Evolutionary conservation across 2,329 filamentous ascomycete species (phyloP), one percentile per base, ranked within the genome.

Genomic region (Emmonsiellopsis sp.): DNA sequence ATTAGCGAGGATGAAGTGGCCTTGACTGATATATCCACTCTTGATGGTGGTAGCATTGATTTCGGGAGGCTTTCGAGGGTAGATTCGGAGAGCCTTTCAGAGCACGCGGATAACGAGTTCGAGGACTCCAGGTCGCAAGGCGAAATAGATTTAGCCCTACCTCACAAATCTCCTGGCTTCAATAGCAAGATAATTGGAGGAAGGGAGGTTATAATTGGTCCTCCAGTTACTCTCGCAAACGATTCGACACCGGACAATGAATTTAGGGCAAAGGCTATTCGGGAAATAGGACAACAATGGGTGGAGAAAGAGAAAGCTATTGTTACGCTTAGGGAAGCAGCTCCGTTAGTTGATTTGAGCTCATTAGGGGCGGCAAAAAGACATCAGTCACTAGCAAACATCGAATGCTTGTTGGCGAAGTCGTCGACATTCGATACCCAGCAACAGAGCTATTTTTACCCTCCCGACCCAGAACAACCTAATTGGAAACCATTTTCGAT

Each of bases 281-380:
- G 49, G 2, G 16, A n/a, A 15, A 51, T 51, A 32, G 73, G 71
- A 2, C 71, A 73, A 52, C 64, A 67, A 45, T 67, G 71, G 34
- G 74, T 73, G 1, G 67, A 74, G 35, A 68, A 73, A 57, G 70
- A 66, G 5, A 72, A 72, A 5, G 68, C 65, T 37, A 74, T 77
- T 20, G 66, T 76, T 13, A 72, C 71, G 35, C 64, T 76, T 10
- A 61, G 69, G 53, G 70, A 73, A 38, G 56, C 66, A 20, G 43
- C 53, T 6, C 58, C 59, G 1, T 62, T 66, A 5, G 64, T 76
- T 3, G 74, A 76, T 50, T 67, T 76, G 54, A 76, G 72, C 53
- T 68, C 68, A 35, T 62, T 71, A 26, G 70, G 68, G 11, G 69
- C 66, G 6, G 47, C 56, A 16, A 51, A 56, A n/a, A 15, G 15